These are phyloP conservation scores for Wallacemonas rigidus DNA, from an alignment of 208 protist genomes.

Conservation along the genomic window DNA sequence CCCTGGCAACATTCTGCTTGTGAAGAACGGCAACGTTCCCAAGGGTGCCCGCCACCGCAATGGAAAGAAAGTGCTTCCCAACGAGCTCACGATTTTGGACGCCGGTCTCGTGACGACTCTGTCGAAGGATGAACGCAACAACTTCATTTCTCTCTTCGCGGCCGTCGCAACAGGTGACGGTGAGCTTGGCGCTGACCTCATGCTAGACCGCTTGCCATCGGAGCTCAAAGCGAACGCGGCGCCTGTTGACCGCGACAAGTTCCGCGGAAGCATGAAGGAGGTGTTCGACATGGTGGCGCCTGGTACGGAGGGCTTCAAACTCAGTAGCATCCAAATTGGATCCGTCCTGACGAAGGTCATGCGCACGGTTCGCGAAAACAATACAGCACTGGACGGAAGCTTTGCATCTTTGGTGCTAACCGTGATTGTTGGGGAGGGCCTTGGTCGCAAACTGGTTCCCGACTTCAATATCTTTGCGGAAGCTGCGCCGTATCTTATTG, in stretches of 20 bases:
- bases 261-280: constrained; percentile 66
- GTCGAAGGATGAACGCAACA: constrained; percentile 78
- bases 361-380: constrained; percentile 75
- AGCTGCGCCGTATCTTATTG: constrained; percentile 80
- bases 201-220: constrained; percentile 84
- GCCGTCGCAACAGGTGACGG: constrained; percentile 89
- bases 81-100: constrained; percentile 88
- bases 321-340: constrained; percentile 84
- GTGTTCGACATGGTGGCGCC: constrained; percentile 85
- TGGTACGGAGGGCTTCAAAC: constrained; percentile 70
- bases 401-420: constrained; percentile 91
- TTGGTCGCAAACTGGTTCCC: constrained; percentile 86
- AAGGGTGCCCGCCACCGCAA: constrained; percentile 52
- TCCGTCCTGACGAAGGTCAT: constrained; percentile 77
- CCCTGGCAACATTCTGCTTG: constrained; percentile 89
- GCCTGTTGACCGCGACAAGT: constrained; percentile 54
- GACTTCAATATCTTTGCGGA: constrained; percentile 92
- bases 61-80: constrained; percentile 59
- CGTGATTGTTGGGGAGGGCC: constrained; percentile 91
- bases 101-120: constrained; percentile 90
- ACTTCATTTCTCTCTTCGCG: constrained; percentile 93
- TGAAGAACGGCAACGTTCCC: constrained; percentile 5
- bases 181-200: constrained; percentile 84
- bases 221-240: constrained; percentile 15
- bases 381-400: constrained; percentile 88